Conservation (phyloP, 2,329 filamentous ascomycete species). For the Trichoderma harzianum region DNA sequence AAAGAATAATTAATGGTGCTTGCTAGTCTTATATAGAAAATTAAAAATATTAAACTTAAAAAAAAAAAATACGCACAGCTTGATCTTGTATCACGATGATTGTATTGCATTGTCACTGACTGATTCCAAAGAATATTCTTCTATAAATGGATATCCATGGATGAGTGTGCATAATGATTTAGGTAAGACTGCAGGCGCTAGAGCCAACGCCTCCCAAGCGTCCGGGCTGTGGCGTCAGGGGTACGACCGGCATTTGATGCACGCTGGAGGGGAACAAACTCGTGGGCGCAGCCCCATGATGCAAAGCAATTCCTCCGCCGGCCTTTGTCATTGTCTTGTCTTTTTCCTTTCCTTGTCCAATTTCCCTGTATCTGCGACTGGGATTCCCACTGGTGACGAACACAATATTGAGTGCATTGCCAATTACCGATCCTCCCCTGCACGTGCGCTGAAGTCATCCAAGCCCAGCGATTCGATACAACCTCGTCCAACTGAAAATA, state of each 20-base stretch:
- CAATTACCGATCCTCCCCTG: neutral
- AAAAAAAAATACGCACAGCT: neutral
- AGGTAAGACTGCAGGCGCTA: neutral
- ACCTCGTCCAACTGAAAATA: neutral
- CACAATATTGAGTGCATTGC: neutral
- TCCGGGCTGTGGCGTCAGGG: slow-evolving; percentile 7
- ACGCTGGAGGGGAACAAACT: neutral
- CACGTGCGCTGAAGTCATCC: neutral
- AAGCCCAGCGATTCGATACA: neutral
- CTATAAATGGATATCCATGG: neutral
- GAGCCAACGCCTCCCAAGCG: neutral
- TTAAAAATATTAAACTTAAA: neutral
- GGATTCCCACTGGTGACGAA: neutral
- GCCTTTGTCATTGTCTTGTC: neutral
- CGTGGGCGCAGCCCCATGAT: neutral
- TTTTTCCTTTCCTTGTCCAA: neutral
- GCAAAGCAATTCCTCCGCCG: neutral
- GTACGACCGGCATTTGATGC: neutral
- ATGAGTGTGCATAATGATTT: neutral
- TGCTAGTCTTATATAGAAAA: neutral
- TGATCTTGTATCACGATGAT: neutral
- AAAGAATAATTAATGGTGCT: neutral
- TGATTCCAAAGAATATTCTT: neutral
- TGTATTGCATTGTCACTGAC: neutral
- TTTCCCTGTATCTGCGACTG: neutral